Base-by-base conservation (phyloP, 2,329 filamentous ascomycete species). In the Achaetomium macrosporum region DNA sequence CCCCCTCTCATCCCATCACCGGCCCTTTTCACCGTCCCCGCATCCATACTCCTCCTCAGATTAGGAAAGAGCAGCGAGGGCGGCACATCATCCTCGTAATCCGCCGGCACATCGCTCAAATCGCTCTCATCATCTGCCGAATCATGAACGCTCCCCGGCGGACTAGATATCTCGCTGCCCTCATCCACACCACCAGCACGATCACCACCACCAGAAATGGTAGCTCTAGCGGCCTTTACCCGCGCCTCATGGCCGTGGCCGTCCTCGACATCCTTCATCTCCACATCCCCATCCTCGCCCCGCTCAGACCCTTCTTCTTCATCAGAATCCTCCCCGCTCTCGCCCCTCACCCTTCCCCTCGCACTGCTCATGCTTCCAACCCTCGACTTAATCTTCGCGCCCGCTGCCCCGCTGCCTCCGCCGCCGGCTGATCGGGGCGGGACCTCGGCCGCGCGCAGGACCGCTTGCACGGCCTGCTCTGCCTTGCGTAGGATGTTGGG, bases 61-160 rank as follows among this genome's bases (percentile, higher is more conserved):
- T 76, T 77, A 0, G 77, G 76, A 49, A 81, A 81, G 67, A 81
- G 67, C 29, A 82, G 62, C 12, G 73, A 73, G 1, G 75, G 71
- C 1, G 78, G 77, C 30, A 77, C 74, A 39, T 83, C 77, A 42
- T 82, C 77, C 47, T 83, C 78, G 52, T 80, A 81, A 39, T 76
- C 78, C 4, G 77, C 69, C 25, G 81, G 74, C 5, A 83, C 77
- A 56, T 87, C 84, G 48, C 82, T 87, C 0, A 87, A 71, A 57
- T 87, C 84, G 62, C 83, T 87, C 65, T 87, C 84, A 50, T 85
- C 82, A 57, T 87, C 83, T 0, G 80, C 83, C 39, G 78, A 84
- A 55, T 85, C 82, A 55, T 84, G 79, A 8, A 83, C 69, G 54
- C 80, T 88, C 6, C 77, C 79, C 0, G 76, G 74, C 6, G 77